These are phyloP conservation scores for Taiozyma sp. DNA, from an alignment of 1,139 yeast species.

Conservation along the genomic window DNA sequence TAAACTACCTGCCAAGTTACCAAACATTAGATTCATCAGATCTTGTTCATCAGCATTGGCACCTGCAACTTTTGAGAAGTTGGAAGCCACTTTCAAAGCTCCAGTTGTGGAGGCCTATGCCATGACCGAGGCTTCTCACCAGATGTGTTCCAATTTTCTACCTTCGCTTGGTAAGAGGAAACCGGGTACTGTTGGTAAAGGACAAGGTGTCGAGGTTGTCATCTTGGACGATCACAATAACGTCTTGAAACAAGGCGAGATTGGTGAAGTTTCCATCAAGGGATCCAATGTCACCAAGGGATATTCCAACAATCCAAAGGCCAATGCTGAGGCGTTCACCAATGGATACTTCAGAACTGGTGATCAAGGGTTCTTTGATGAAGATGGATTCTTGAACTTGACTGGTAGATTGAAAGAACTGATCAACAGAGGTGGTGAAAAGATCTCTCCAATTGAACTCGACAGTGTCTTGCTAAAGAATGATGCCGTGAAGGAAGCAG, in stretches of 20 bases:
- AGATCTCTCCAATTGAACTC: slow-evolving; percentile 60
- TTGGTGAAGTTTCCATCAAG: slow-evolving; percentile 61
- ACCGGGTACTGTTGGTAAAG: slow-evolving; percentile 67
- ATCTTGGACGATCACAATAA: slow-evolving; percentile 46
- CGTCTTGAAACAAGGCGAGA: slow-evolving; percentile 39
- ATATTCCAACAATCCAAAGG: slow-evolving; percentile 60
- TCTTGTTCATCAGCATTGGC: slow-evolving; percentile 67
- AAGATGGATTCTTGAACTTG: slow-evolving; percentile 50
- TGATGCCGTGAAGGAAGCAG: slow-evolving; percentile 60
- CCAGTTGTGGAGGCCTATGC: slow-evolving; percentile 73
- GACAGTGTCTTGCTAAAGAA: slow-evolving; percentile 51
- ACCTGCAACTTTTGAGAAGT: slow-evolving; percentile 49
- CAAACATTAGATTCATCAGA: slow-evolving; percentile 54
- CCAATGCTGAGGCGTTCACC: slow-evolving; percentile 59
- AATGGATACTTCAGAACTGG: slow-evolving; percentile 61
- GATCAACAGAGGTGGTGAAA: slow-evolving; percentile 67
- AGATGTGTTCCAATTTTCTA: slow-evolving; percentile 62
- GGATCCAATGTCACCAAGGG: slow-evolving; percentile 69
- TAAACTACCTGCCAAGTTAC: slow-evolving; percentile 41
- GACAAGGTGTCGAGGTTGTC: slow-evolving; percentile 59
- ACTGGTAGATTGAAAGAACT: slow-evolving; percentile 66
- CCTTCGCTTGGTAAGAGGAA: slow-evolving; percentile 53
- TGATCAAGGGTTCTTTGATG: slow-evolving; percentile 58
- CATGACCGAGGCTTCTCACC: slow-evolving; percentile 73
- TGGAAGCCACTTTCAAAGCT: slow-evolving; percentile 50